Base-by-base conservation (phyloP, 2,329 filamentous ascomycete species). In the Kalaharituber pfeilii region DNA sequence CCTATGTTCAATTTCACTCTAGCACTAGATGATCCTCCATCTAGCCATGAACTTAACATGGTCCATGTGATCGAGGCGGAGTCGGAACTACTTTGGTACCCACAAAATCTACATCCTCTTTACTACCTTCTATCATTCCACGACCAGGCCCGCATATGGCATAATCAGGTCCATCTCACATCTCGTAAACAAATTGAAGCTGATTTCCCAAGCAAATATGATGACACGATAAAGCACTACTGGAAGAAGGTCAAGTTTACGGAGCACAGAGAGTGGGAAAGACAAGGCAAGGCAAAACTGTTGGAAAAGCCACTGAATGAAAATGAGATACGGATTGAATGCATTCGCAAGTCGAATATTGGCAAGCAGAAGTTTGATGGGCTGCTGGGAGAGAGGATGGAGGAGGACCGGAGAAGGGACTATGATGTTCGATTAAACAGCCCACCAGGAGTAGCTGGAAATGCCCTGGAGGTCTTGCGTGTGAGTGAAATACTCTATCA, bases 111-210 rank as follows among this genome's bases (percentile, higher is more conserved):
- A 25, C 42, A 47, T 47, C 42, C 42, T 6, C n/a, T 47, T 22
- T 47, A 22, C 22, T 47, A 47, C 42, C 15, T 47, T 11, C 13
- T 47, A 13, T 47, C 42, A 15, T 13, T 47, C 18, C 42, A 47
- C 22, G 42, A 47, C n/a, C 42, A 47, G 42, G 42, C 42, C 42
- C 18, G 42, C 25, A 47, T 47, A 20, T 47, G 42, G 42, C 42
- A 47, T 22, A 47, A 47, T 22, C 42, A 47, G n/a, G 25, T 47
- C 22, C 42, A 47, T 22, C 42, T 47, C 25, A 47, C 42, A 5
- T 47, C 42, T 22, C 42, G 42, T 4, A 6, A 25, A 5, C 42
- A 47, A 47, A 47, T 47, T 4, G 42, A 47, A 47, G 25, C 25
- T 47, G 42, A 47, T 25, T 47, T 5, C 15, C 42, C 42, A 5